Base-by-base conservation (phyloP, 768 basidiomycete species). In the Russula sp. region DNA sequence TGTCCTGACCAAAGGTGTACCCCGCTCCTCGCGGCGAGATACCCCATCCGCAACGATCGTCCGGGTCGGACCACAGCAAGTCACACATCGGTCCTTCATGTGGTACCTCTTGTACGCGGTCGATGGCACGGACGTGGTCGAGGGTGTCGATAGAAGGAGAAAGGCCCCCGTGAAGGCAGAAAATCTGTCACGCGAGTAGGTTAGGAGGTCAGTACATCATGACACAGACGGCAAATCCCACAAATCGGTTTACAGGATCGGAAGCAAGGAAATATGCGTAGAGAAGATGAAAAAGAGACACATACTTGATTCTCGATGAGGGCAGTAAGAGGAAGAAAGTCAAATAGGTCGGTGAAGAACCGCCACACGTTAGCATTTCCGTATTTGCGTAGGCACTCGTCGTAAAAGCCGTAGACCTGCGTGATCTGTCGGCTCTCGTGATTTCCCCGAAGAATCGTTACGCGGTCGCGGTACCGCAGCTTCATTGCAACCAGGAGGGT, bases 51-150 rank as follows among this genome's bases (percentile, higher is more conserved):
- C 94, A 97, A 59, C 96, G 90, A 76, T 98, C 97, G 73, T 99
- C 97, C 39, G 97, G 97, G 75, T 99, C 97, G 55, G 95, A 98
- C 97, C 97, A 99, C 64, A 99, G 83, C 58, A 99, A 80, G 76
- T 99, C 97, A 71, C 97, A 99, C 97, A 99, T 99, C 20, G 97
- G 97, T 3, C 97, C 97, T 77, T 99, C 97, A 75, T 99, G 97
- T 5, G 97, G 97, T 3, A 99, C 97, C 72, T 99, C 97, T 75
- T 99, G 97, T 68, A 98, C 93, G 58, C 97, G 90, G 79, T 99
- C 97, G 72, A 99, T 98, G 52, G 93, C 88, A 65, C 97, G 92
- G 66, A 99, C 96, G 71, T 99, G 97, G 80, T 99, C 97, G 67
- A 99, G 88, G 66, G 97, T 98, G 78, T 99, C 96, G 75, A 98